Evolutionary conservation across 78 protist genomes (phyloP).

Genomic region (Dictyostelium capitatum): DNA sequence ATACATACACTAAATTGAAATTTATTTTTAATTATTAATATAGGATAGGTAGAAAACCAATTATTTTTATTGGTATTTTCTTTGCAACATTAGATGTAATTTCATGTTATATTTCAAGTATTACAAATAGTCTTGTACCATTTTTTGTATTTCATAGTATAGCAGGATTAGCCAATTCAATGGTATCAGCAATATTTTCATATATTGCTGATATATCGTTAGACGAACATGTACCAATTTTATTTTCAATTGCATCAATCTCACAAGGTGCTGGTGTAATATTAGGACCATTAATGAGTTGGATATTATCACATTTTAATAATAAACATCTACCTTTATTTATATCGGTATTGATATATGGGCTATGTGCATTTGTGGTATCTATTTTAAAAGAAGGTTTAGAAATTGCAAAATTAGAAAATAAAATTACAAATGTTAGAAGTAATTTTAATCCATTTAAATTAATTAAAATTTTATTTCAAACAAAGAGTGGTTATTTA

Average conservation of each 20-base stretch:
- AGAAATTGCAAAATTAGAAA: background rate
- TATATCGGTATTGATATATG: background rate
- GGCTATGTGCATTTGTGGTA: background rate
- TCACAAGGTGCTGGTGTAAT: background rate
- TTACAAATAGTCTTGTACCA: background rate
- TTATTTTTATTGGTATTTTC: background rate
- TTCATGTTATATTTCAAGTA: background rate
- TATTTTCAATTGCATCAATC: background rate
- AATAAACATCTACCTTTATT: background rate
- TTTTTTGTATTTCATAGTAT: background rate
- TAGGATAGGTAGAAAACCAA: background rate
- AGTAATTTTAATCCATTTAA: background rate
- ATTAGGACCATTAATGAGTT: background rate
- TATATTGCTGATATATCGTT: background rate
- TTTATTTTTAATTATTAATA: background rate
- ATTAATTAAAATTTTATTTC: background rate
- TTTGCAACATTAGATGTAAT: background rate
- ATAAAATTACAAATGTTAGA: background rate
- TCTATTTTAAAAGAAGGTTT: background rate
- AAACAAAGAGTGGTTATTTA: background rate
- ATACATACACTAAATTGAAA: too few species aligned
- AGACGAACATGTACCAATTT: background rate
- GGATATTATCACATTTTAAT: too few species aligned
- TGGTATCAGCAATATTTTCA: background rate
- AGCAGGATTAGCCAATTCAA: background rate